Conservation (phyloP, 768 basidiomycete species). For the Scleroderma bovista region DNA sequence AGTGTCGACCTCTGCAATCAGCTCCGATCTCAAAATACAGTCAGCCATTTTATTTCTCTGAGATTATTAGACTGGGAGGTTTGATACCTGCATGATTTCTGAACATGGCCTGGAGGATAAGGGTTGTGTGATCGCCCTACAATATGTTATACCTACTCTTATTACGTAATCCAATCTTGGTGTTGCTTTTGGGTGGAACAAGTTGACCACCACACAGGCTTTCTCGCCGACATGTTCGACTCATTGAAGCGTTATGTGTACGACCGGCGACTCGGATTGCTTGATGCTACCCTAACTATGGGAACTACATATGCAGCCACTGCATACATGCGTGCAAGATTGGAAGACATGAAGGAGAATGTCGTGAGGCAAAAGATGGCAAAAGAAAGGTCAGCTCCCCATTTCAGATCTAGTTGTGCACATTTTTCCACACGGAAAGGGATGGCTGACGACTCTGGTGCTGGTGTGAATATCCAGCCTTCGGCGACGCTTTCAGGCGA, state of each 20-base stretch:
- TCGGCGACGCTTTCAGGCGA: slow-evolving; percentile 66
- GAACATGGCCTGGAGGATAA: too few species aligned
- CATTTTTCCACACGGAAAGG: neutral
- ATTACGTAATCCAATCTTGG: too few species aligned
- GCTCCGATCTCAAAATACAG: too few species aligned
- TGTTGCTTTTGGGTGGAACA: too few species aligned
- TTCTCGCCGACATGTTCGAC: slow-evolving; percentile 34
- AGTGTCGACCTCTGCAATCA: too few species aligned
- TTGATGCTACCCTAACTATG: slow-evolving; percentile 45
- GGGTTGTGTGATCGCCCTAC: too few species aligned
- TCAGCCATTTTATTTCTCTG: too few species aligned
- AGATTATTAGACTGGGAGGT: too few species aligned
- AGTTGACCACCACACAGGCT: neutral
- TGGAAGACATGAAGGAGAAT: slow-evolving; percentile 62
- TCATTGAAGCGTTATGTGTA: slow-evolving; percentile 43
- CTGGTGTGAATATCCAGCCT: slow-evolving; percentile 40
- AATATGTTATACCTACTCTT: too few species aligned
- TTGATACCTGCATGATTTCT: too few species aligned
- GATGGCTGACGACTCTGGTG: neutral
- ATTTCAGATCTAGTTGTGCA: neutral
- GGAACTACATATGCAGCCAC: slow-evolving; percentile 62
- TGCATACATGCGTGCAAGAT: slow-evolving; percentile 52
- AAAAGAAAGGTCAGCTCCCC: slow-evolving; percentile 43
- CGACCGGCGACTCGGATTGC: slow-evolving; percentile 41
- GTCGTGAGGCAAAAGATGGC: slow-evolving; percentile 58